Conservation (phyloP, 768 basidiomycete species). For the Termitomyces sp. region DNA sequence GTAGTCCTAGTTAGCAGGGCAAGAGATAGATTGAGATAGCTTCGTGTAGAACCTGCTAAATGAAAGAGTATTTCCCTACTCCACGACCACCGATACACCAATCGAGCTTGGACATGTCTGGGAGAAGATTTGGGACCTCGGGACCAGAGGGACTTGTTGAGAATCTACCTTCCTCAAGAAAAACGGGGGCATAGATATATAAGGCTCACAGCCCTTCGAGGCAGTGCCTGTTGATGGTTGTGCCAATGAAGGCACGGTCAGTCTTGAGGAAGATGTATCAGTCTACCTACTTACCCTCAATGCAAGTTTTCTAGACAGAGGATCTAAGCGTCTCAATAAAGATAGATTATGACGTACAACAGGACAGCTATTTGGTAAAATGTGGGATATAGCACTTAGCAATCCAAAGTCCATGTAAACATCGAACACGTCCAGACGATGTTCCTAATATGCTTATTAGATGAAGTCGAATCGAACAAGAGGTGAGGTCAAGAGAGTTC, state of each 20-base stretch:
- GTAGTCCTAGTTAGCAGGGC: background rate
- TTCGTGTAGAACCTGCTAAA: background rate
- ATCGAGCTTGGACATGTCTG: background rate
- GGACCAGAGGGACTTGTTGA: no score
- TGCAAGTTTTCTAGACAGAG: background rate
- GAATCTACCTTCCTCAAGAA: background rate
- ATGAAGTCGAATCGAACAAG: background rate
- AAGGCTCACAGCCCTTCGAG: background rate
- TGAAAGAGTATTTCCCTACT: background rate
- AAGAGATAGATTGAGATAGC: background rate
- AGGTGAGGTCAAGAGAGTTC: background rate
- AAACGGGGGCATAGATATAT: background rate
- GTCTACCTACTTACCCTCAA: background rate
- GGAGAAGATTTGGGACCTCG: background rate
- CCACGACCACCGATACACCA: background rate
- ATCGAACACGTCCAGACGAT: background rate
- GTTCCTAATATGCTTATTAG: background rate
- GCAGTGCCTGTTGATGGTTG: background rate
- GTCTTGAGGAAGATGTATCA: background rate
- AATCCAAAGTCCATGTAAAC: background rate
- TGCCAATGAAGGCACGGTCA: background rate
- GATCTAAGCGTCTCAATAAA: background rate
- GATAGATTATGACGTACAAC: background rate
- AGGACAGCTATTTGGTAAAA: background rate
- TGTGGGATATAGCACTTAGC: background rate